Evolutionary conservation across 2,329 filamentous ascomycete genomes (phyloP), one percentile per base, ranked within the genome.

Genomic region (Diplocarpon mali): DNA sequence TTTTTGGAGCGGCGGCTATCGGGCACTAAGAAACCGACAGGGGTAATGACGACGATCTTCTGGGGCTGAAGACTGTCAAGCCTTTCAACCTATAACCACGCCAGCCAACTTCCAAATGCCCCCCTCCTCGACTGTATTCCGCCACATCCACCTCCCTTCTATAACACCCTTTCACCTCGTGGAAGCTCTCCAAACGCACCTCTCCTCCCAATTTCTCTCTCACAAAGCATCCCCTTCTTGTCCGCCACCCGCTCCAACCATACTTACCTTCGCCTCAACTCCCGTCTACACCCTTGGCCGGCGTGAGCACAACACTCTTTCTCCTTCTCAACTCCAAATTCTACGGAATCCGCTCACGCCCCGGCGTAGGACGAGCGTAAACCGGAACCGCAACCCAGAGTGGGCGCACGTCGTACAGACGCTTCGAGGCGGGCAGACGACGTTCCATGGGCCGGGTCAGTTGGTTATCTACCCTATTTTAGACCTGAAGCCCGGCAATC

Each of bases 371-470:
- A 24, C 38, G 5, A 15, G 31, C 12, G 6, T 30, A n/a, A 46
- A 47, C 13, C 36, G 29, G 20, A 13, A 20, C 14, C 12, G 15
- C n/a, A 16, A 38, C 8, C 39, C 45, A 4, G 38, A 47, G 32
- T 36, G 38, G 32, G 54, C 59, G 3, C 47, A 55, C 2, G 40
- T 61, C 45, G 62, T 69, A 3, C 62, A 64, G 8, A 60, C 67
- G 11, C 62, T 65, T n/a, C 80, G 92, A 44, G 92, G 92, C 49
- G 92, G 92, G 0, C 79, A 94, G 53, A 89, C 86, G 0, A 96
- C 92, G 2, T 96, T 95, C 67, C 92, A 98, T 62, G 92, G 90
- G 0, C 92, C 90, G 0, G 90, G 90, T 0, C 92, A 98, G 63
- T 67, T 94, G 39, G 85, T 95, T 30, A 78, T 89, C n/a, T 98